Conservation (phyloP, 257 asterid species). For the Ophiorrhiza pumila region DNA sequence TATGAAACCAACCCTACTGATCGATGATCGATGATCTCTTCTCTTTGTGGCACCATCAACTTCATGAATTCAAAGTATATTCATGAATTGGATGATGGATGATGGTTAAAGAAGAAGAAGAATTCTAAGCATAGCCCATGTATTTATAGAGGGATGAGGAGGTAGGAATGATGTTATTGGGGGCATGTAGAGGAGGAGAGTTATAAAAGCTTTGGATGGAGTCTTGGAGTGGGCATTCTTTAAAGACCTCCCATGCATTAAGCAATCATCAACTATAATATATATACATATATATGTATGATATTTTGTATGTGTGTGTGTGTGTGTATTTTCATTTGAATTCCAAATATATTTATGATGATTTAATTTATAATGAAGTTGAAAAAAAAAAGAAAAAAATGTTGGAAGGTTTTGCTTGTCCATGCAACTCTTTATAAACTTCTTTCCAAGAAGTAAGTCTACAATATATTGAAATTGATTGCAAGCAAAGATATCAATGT, state of each 20-base stretch:
- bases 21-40: no score
- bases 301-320: not conserved
- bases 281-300: not conserved
- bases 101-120: not conserved
- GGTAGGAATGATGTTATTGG: no score
- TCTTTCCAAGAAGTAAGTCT: conserved; percentile 6
- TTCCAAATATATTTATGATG: no score
- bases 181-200: not conserved
- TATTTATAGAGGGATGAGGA: conserved; percentile 18
- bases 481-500: conserved; percentile 18
- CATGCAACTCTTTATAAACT: conserved; percentile 9
- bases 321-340: no score
- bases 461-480: conserved; percentile 15
- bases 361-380: no score
- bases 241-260: conserved; percentile 29
- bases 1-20: no score
- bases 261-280: conserved; percentile 27
- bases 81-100: not conserved
- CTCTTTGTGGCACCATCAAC: no score
- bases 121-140: not conserved
- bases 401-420: conserved; percentile 14
- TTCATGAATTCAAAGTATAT: no score
- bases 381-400: not conserved
- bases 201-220: conserved; percentile 33
- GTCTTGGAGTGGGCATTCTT: conserved; percentile 35